Evolutionary conservation across 495 filamentous ascomycete genomes (phyloP).

Genomic region (Astrothelium subdiscretum): DNA sequence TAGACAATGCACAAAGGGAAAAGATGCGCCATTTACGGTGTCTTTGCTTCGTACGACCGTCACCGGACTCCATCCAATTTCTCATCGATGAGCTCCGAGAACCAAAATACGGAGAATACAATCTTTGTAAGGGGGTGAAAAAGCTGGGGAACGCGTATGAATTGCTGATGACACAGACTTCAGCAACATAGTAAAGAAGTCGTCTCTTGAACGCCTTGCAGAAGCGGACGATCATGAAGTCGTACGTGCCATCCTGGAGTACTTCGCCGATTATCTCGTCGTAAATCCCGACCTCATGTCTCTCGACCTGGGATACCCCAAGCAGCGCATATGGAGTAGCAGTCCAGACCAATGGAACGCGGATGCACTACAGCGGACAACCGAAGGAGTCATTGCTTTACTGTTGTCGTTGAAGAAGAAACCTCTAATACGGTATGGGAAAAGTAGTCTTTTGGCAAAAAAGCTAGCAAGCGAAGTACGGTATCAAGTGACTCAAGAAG

Average conservation of each 20-base stretch:
- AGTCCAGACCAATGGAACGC: slow-evolving; percentile 82
- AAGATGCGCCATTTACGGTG: slow-evolving; percentile 97
- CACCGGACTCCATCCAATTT: slow-evolving; percentile 78
- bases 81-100: slow-evolving; percentile 93
- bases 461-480: slow-evolving; percentile 86
- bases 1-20: slow-evolving; percentile 83
- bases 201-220: slow-evolving; percentile 82
- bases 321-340: slow-evolving; percentile 60
- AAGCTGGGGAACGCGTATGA: slow-evolving; percentile 1
- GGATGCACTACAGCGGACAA: slow-evolving; percentile 70
- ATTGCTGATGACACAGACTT: slow-evolving; percentile 46
- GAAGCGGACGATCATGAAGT: slow-evolving; percentile 98
- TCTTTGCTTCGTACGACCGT: slow-evolving; percentile 84
- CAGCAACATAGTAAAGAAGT: slow-evolving; percentile 95
- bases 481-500: slow-evolving; percentile 89
- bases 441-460: slow-evolving; percentile 78
- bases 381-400: slow-evolving; percentile 74
- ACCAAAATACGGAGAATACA: slow-evolving; percentile 95
- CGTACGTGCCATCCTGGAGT: slow-evolving; percentile 81
- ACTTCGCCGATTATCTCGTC: slow-evolving; percentile 90
- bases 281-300: slow-evolving; percentile 91
- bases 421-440: slow-evolving; percentile 87
- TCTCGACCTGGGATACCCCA: slow-evolving; percentile 60
- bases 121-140: slow-evolving; percentile 48
- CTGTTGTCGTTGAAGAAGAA: slow-evolving; percentile 89